Conservation (phyloP, 176 grass and related monocot species). For the Luzula sylvatica region DNA sequence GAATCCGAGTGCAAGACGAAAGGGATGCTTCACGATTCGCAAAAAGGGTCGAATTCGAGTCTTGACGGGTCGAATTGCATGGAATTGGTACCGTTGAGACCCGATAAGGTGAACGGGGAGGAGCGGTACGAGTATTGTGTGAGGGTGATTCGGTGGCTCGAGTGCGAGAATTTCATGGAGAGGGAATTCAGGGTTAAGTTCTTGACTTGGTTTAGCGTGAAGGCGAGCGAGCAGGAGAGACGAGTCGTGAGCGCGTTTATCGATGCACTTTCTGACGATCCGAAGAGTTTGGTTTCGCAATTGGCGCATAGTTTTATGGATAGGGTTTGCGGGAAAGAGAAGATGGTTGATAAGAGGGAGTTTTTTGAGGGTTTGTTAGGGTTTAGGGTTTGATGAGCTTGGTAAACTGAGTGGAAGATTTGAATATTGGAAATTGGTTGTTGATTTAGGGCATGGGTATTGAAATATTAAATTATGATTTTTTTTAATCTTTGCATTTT, state of each 20-base stretch:
- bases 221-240: conserved; percentile 74
- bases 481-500: conserved; percentile 5
- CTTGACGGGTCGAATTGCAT: conserved; percentile 7
- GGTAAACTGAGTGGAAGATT: background rate
- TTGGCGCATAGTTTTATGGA: conserved; percentile 66
- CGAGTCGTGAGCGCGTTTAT: conserved; percentile 59
- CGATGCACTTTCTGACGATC: conserved; percentile 57
- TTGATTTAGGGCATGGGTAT: conserved; percentile 15
- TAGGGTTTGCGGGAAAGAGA: conserved; percentile 56
- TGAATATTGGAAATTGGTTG: background rate
- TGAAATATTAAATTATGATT: background rate
- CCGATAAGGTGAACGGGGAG: conserved; percentile 65
- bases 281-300: conserved; percentile 56
- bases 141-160: conserved; percentile 83
- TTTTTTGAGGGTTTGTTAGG: conserved; percentile 22
- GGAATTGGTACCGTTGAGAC: conserved; percentile 32
- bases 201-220: conserved; percentile 93
- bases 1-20: conserved; percentile 54
- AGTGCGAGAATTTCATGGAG: conserved; percentile 61
- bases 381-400: conserved; percentile 39
- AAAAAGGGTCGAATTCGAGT: conserved; percentile 42
- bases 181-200: conserved; percentile 72
- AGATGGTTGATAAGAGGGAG: conserved; percentile 23
- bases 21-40: no score
- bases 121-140: conserved; percentile 78